phyloP scores from a whole-genome alignment of 1,284 basidiomycete species.

The Pholiota adiposa region DNA sequence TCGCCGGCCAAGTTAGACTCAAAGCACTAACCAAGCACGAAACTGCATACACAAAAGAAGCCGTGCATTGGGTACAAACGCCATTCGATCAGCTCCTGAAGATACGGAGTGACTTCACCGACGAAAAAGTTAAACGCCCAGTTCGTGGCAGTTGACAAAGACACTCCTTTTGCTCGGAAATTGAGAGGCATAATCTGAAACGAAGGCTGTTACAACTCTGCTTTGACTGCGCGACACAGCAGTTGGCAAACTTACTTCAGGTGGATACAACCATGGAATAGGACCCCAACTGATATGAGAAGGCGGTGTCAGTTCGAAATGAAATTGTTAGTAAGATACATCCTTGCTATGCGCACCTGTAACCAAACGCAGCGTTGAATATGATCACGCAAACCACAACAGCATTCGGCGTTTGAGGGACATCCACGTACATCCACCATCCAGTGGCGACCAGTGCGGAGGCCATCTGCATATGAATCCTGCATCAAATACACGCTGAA shows the following conservation, averaged over 20 bases:
- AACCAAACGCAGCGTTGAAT: conserved; percentile 95
- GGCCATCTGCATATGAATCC: conserved; percentile 70
- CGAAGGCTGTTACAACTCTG: conserved; percentile 11
- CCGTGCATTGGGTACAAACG: conserved; percentile 96
- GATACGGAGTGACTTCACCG: conserved; percentile 86
- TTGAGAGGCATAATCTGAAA: conserved; percentile 87
- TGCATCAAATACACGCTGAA: conserved; percentile 5
- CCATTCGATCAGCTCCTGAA: conserved; percentile 93
- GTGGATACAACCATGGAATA: conserved; percentile 88
- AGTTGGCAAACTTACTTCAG: conserved; percentile 56
- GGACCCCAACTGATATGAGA: conserved; percentile 64
- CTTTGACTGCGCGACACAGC: neutral
- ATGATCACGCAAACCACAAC: conserved; percentile 93
- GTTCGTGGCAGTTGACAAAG: conserved; percentile 79
- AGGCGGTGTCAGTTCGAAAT: conserved; percentile 1
- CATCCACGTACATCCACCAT: conserved; percentile 94
- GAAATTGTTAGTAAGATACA: no score
- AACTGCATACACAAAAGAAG: conserved; percentile 90
- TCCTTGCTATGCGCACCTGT: conserved; percentile 61
- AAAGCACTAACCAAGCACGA: conserved; percentile 68
- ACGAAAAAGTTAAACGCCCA: conserved; percentile 91
- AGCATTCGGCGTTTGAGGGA: conserved; percentile 82
- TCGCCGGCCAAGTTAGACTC: conserved; percentile 4
- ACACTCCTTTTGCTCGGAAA: conserved; percentile 94
- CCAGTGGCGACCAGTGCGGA: conserved; percentile 79